Percentiles rank a stretch among this genome's conserved stretches.
Conservation (phyloP, 1,284 basidiomycete genomes). For the Lentinula novae-zelandiae region DNA sequence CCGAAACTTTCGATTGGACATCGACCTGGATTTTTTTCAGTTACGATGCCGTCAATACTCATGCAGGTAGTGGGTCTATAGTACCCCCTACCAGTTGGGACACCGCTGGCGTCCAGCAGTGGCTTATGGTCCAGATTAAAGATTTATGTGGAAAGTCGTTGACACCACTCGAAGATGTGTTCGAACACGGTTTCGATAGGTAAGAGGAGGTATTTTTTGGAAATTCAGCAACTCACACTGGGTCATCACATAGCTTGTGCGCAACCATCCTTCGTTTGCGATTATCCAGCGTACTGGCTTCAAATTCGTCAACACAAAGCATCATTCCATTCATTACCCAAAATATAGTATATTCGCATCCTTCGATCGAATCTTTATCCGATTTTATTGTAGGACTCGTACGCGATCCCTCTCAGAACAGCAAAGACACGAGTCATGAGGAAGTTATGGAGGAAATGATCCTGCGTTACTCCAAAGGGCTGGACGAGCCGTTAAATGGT, state of each 20-base stretch:
- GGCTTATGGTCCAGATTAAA: conserved; percentile 7
- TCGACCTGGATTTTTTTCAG: neutral
- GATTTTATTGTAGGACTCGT: neutral
- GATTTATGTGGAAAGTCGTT: conserved; percentile 20
- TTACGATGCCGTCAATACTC: conserved; percentile 10
- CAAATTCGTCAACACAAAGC: neutral
- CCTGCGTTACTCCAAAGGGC: conserved; percentile 2
- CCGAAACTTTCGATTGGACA: neutral
- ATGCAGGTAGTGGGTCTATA: neutral
- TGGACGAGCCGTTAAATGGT: neutral
- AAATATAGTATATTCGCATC: conserved; percentile 1
- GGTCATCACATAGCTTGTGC: neutral
- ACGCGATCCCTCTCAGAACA: neutral
- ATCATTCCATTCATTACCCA: neutral
- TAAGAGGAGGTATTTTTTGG: neutral
- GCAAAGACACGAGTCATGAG: neutral
- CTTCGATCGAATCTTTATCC: neutral
- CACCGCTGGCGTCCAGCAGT: neutral
- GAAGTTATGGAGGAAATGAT: conserved; percentile 11
- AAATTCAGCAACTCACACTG: neutral
- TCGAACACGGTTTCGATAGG: conserved; percentile 21
- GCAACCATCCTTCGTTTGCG: conserved; percentile 3
- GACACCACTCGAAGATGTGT: neutral
- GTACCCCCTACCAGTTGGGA: conserved; percentile 8
- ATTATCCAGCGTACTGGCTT: neutral